phyloP scores from a whole-genome alignment of 78 protist species.

The Dictyostelium intermedium region DNA sequence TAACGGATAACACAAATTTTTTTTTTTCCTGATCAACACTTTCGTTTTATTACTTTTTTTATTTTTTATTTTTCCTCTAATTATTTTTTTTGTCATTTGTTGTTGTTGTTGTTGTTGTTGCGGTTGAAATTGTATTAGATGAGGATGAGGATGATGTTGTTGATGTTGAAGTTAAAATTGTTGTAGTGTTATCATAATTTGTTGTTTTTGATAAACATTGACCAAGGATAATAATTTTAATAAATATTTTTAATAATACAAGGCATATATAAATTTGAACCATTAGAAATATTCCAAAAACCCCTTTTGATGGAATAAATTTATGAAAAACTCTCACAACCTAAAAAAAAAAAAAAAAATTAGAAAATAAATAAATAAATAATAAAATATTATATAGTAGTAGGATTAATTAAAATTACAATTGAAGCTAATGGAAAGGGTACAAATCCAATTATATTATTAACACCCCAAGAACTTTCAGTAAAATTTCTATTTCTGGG shows the following conservation, averaged over 20 bases:
- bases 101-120: not conserved
- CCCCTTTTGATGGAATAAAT: conserved; percentile 7
- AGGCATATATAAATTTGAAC: conserved; percentile 42
- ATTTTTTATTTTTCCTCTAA: not conserved
- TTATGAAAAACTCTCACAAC: not conserved
- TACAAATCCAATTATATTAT: conserved; percentile 71
- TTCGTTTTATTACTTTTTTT: not conserved
- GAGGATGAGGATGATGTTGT: not conserved
- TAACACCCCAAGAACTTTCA: conserved; percentile 57
- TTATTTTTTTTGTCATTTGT: not conserved
- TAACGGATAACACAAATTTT: too few species aligned
- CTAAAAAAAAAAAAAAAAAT: not conserved
- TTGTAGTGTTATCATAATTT: not conserved
- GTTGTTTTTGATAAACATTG: conserved; percentile 9
- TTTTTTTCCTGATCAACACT: not conserved
- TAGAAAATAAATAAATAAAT: too few species aligned
- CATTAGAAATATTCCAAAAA: conserved; percentile 8
- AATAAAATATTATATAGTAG: not conserved
- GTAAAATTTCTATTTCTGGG: conserved; percentile 44
- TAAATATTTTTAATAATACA: conserved; percentile 37
- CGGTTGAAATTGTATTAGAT: not conserved
- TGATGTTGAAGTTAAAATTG: not conserved
- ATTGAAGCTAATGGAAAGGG: conserved; percentile 81
- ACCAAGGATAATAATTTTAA: conserved; percentile 34
- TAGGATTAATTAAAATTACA: not conserved